phyloP scores from a whole-genome alignment of 169 alveolate genomes.

The Plasmodium cynomolgi region DNA sequence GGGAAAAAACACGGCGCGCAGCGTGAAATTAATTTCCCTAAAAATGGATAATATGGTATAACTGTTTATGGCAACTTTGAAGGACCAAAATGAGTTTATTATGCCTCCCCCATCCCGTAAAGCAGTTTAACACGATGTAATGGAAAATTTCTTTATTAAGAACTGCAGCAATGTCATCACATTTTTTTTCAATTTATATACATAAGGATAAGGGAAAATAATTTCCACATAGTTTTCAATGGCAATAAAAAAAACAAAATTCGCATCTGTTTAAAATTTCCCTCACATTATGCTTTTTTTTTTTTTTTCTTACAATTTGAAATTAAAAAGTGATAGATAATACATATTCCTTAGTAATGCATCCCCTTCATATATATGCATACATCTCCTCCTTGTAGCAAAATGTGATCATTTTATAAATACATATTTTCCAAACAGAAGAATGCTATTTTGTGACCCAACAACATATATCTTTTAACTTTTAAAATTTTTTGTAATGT shows the following conservation, averaged over 20 bases:
- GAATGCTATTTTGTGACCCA: neutral
- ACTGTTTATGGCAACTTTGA: neutral
- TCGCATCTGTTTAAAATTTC: neutral
- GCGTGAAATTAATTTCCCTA: neutral
- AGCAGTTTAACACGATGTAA: neutral
- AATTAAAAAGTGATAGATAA: neutral
- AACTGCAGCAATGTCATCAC: neutral
- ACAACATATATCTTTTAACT: neutral
- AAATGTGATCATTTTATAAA: neutral
- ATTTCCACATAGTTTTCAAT: neutral
- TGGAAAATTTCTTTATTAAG: neutral
- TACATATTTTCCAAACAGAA: neutral
- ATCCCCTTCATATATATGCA: neutral
- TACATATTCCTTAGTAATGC: neutral
- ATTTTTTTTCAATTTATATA: too few species aligned
- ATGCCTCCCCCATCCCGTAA: neutral
- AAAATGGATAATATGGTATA: too few species aligned
- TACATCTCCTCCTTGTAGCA: neutral
- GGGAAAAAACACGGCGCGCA: neutral
- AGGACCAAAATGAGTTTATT: neutral
- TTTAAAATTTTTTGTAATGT: neutral
- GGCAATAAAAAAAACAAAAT: too few species aligned
- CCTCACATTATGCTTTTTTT: neutral
- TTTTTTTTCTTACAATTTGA: neutral
- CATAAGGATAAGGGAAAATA: neutral